phyloP scores from a whole-genome alignment of 2,329 filamentous ascomycete genomes.

The Aspergillus glaucus region DNA sequence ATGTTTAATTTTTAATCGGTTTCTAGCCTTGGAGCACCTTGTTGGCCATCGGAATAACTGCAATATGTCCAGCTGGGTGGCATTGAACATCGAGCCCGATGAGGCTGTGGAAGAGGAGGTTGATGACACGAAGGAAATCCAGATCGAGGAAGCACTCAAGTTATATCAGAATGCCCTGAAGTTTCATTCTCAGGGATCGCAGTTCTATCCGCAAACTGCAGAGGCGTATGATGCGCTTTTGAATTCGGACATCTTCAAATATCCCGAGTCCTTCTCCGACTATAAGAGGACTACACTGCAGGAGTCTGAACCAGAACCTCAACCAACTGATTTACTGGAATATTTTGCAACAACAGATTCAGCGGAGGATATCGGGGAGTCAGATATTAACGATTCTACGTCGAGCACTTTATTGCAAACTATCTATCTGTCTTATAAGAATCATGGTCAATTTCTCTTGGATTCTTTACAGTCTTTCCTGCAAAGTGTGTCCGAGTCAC shows the following conservation, averaged over 20 bases:
- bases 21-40: not conserved
- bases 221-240: constrained; percentile 81
- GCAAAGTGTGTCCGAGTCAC: constrained; percentile 9
- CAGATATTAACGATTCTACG: constrained; percentile 62
- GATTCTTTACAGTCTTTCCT: constrained; percentile 59
- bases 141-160: constrained; percentile 95
- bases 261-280: constrained; percentile 78
- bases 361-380: constrained; percentile 38
- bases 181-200: constrained; percentile 78
- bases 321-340: constrained; percentile 41
- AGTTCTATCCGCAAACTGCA: constrained; percentile 67
- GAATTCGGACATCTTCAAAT: constrained; percentile 87
- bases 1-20: not conserved
- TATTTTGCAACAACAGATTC: constrained; percentile 16
- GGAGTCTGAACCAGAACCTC: constrained; percentile 30
- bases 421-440: constrained; percentile 90
- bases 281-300: constrained; percentile 64
- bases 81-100: constrained; percentile 90
- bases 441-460: constrained; percentile 85
- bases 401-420: constrained; percentile 82
- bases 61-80: constrained; percentile 61
- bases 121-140: constrained; percentile 91
- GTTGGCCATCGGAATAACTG: constrained; percentile 3
- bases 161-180: constrained; percentile 88
- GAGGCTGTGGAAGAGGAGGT: constrained; percentile 84